These are phyloP conservation scores for Lathyrus oleraceus DNA, from an alignment of 306 rosid species.

Conservation along the genomic window DNA sequence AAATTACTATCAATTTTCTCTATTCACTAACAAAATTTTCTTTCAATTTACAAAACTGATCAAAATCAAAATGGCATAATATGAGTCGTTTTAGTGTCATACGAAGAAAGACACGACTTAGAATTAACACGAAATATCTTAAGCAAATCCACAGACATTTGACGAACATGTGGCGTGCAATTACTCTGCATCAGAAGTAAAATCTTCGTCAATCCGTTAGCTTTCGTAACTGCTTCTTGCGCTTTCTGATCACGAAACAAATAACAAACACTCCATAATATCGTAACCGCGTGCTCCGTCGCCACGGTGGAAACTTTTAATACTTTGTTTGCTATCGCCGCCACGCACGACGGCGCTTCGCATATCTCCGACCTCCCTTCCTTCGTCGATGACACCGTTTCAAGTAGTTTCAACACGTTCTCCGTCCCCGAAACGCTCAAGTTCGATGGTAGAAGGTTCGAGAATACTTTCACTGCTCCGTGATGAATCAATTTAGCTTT, in stretches of 20 bases:
- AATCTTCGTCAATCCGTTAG: constrained; percentile 82
- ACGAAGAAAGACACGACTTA: constrained; percentile 64
- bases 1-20: constrained; percentile 43
- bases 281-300: constrained; percentile 84
- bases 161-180: constrained; percentile 31
- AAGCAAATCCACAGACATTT: constrained; percentile 1
- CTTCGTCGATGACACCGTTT: constrained; percentile 68
- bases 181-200: constrained; percentile 89
- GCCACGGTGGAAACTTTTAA: constrained; percentile 69
- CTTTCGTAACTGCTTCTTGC: constrained; percentile 64
- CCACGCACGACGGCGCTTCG: constrained; percentile 53
- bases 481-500: constrained; percentile 50
- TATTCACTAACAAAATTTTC: constrained; percentile 64
- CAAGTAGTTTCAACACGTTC: constrained; percentile 65
- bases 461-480: constrained; percentile 53
- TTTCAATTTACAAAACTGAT: constrained; percentile 52
- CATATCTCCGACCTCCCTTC: constrained; percentile 77
- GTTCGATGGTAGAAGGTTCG: constrained; percentile 45
- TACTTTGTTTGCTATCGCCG: constrained; percentile 63
- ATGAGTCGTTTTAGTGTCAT: constrained; percentile 85
- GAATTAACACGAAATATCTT: constrained; percentile 45
- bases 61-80: constrained; percentile 80
- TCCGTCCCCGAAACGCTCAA: constrained; percentile 49
- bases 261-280: constrained; percentile 87
- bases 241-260: constrained; percentile 67